These are phyloP conservation scores for Kuraishia floccosa DNA, from an alignment of 805 yeast species.

Conservation along the genomic window DNA sequence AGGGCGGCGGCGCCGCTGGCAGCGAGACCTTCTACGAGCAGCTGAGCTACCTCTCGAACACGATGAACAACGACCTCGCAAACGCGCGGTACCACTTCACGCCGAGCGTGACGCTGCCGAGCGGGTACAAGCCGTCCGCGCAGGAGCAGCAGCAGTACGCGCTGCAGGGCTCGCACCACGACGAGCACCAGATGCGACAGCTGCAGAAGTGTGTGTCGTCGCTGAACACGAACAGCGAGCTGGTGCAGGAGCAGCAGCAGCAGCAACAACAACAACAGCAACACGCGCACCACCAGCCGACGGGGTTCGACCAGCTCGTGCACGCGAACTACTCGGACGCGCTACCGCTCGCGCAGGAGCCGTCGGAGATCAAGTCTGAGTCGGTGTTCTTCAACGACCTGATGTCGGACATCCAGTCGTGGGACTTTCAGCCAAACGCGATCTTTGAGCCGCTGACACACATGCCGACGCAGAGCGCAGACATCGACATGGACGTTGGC, in stretches of 20 bases:
- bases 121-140: neutral
- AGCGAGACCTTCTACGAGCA: conserved; percentile 1
- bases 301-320: neutral
- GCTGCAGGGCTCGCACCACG: neutral
- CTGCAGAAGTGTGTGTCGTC: neutral
- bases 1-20: no score
- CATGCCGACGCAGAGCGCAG: no score
- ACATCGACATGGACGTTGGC: no score
- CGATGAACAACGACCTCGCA: conserved; percentile 3
- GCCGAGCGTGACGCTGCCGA: neutral
- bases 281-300: neutral
- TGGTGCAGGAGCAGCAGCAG: neutral
- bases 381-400: conserved; percentile 7
- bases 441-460: conserved; percentile 3
- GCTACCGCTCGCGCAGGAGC: neutral
- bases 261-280: conserved; percentile 3
- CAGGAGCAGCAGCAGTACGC: conserved; percentile 1
- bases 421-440: conserved; percentile 9
- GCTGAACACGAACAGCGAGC: neutral
- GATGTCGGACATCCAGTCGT: conserved; percentile 11
- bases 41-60: conserved; percentile 2
- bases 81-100: conserved; percentile 4
- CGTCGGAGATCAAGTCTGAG: neutral
- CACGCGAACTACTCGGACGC: no score
- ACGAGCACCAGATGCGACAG: neutral